Evolutionary conservation across 495 filamentous ascomycete species (phyloP), one percentile per base, ranked within the genome.

Genomic region (Xylaria grammica): DNA sequence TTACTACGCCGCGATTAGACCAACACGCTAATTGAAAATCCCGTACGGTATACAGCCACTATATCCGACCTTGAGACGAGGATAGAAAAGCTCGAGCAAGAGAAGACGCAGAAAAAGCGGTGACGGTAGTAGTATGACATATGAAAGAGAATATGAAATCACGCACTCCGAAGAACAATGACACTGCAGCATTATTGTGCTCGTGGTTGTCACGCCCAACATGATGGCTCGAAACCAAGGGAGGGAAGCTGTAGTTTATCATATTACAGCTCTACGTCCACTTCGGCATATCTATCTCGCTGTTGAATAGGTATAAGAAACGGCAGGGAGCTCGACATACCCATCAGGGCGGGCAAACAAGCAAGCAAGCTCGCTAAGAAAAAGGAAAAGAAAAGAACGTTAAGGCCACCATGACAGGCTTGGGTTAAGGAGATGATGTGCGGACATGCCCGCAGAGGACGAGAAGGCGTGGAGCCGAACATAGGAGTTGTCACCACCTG

Each of bases 41-140:
- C 32, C 26, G n/a, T 36, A n/a, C 36, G 20, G 15, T 58, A n/a
- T 32, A 56, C 52, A 77, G 74, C 74, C 19, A 73, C 58, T 10
- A 75, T 78, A 20, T 22, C 69, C 50, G 72, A 69, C 4, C 69
- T 77, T 4, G 75, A 77, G 46, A 64, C 66, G n/a, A 63, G 72
- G 40, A 69, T 73, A 67, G 66, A 69, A 32, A 56, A 65, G 27
- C 70, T 74, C n/a, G 72, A 72, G 51, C 63, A 74, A 50, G 68
- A 67, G 17, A 57, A 11, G 7, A 19, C 29, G 24, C 53, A 58
- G 53, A 58, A 65, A 52, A 65, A 63, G 30, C 46, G 53, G n/a
- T 69, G 38, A 65, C 38, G 50, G 32, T 9, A 11, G 20, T 20
- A 22, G 1, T 20, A 32, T 11, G 24, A 30, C 3, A 26, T 58